phyloP scores from a whole-genome alignment of 495 filamentous ascomycete genomes.

The Trichoderma gamsii region DNA sequence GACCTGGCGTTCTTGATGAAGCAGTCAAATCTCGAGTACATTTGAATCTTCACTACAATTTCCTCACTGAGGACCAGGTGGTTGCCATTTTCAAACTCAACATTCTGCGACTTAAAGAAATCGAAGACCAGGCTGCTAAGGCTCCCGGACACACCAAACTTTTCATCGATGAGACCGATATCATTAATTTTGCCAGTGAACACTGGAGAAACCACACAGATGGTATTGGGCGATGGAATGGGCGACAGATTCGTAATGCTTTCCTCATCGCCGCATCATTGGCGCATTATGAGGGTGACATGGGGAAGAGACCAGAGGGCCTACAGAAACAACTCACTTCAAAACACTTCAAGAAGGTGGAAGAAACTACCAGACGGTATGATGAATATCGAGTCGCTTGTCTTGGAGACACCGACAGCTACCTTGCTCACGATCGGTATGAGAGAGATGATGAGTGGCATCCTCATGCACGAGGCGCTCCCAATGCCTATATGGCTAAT shows the following conservation, averaged over 20 bases:
- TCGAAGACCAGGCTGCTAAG: slow-evolving; percentile 27
- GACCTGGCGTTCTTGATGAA: slow-evolving; percentile 45
- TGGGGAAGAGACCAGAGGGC: slow-evolving; percentile 9
- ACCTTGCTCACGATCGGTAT: not conserved
- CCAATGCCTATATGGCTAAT: not conserved
- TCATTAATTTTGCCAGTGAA: slow-evolving; percentile 20
- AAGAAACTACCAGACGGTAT: not conserved
- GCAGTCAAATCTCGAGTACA: slow-evolving; percentile 48
- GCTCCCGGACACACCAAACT: slow-evolving; percentile 11
- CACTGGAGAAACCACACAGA: slow-evolving; percentile 11
- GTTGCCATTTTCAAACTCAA: slow-evolving; percentile 75
- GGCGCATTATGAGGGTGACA: slow-evolving; percentile 55
- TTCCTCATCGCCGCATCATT: slow-evolving; percentile 60
- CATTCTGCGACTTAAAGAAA: slow-evolving; percentile 52
- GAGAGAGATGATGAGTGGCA: slow-evolving; percentile 9
- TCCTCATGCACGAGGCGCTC: not conserved
- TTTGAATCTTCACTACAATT: slow-evolving; percentile 52
- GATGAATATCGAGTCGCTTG: not conserved
- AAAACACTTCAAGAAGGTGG: slow-evolving; percentile 19
- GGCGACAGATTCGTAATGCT: slow-evolving; percentile 52
- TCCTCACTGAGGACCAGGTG: slow-evolving; percentile 61
- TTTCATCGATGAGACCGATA: slow-evolving; percentile 17
- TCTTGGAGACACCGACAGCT: not conserved
- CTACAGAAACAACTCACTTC: slow-evolving; percentile 16
- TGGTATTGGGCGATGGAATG: slow-evolving; percentile 39